Evolutionary conservation across 108 stramenopile genomes (phyloP).

Genomic region (Chaetoceros tenuissimus): DNA sequence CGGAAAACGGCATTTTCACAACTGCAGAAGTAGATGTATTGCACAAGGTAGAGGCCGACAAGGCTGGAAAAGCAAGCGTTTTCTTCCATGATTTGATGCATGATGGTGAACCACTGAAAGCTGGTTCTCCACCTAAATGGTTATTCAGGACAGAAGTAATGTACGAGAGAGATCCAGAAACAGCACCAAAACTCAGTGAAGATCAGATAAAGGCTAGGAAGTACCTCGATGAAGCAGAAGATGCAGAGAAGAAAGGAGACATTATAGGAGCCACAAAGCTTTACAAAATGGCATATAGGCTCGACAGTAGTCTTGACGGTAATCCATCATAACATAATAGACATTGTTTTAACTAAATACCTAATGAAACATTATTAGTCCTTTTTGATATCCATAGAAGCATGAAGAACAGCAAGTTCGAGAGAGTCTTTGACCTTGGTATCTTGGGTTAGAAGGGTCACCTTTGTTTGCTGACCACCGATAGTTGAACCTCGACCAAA

Average conservation of each 20-base stretch:
- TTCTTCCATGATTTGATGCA: conserved; percentile 27
- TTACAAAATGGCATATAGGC: conserved; percentile 13
- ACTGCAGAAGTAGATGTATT: conserved; percentile 7
- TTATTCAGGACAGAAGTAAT: conserved; percentile 14
- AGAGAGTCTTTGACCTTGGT: not conserved
- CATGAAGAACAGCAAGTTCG: not conserved
- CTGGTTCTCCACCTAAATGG: conserved; percentile 12
- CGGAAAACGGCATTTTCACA: conserved; percentile 7
- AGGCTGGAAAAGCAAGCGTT: conserved; percentile 14
- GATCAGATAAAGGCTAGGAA: not conserved
- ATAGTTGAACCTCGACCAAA: conserved; percentile 16
- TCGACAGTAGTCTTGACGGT: conserved; percentile 5
- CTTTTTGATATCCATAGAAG: not conserved
- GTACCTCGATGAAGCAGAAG: conserved; percentile 4
- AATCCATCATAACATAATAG: no score
- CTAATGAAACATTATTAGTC: no score
- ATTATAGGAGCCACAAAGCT: conserved; percentile 3
- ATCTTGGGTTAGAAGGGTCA: not conserved
- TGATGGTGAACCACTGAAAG: conserved; percentile 18
- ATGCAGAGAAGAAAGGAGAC: conserved; percentile 6
- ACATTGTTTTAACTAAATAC: no score
- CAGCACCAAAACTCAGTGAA: conserved; percentile 8
- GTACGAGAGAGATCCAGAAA: conserved; percentile 11
- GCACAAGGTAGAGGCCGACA: conserved; percentile 13
- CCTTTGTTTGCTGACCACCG: not conserved